Conservation (phyloP, 495 filamentous ascomycete species). For the Barbatosphaeria neglecta region DNA sequence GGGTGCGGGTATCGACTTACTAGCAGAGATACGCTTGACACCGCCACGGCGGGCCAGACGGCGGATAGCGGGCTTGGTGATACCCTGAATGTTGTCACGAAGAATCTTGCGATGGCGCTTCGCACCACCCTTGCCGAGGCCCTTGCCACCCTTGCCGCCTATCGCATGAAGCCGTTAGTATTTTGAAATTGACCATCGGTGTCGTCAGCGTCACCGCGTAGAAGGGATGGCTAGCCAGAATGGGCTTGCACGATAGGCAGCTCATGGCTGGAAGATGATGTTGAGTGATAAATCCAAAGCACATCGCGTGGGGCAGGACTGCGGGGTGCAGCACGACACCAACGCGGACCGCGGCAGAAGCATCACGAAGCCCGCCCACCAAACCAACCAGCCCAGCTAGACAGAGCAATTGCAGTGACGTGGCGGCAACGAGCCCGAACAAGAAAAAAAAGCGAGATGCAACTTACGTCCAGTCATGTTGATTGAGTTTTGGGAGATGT, state of each 20-base stretch:
- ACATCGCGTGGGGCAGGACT: conserved; percentile 14
- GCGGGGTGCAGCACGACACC: conserved; percentile 14
- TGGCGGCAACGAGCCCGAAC: background rate
- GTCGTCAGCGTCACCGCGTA: no score
- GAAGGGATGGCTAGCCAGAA: background rate
- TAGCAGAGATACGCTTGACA: conserved; percentile 99
- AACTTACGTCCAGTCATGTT: conserved; percentile 96
- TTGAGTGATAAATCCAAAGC: conserved; percentile 3
- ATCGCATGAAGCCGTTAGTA: conserved; percentile 14
- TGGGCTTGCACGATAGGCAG: no score
- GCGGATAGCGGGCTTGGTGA: conserved; percentile 99
- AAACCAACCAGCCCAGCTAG: no score
- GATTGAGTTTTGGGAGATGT: conserved; percentile 26
- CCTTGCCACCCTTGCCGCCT: conserved; percentile 81
- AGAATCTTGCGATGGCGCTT: conserved; percentile 99
- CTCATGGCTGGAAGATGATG: no score
- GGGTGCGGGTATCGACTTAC: no score
- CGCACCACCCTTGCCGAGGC: conserved; percentile 75
- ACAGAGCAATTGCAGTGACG: conserved; percentile 7
- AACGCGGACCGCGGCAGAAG: no score
- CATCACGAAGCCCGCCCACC: conserved; percentile 10
- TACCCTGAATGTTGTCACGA: conserved; percentile 99
- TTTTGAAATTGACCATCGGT: no score
- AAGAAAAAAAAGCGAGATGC: conserved; percentile 7
- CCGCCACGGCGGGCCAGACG: conserved; percentile 98